A percentile compares a stretch with the other conserved stretches of the same genome.
These are phyloP conservation scores for Fusarium papillatum DNA, from an alignment of 2,329 filamentous ascomycete species.

Conservation along the genomic window DNA sequence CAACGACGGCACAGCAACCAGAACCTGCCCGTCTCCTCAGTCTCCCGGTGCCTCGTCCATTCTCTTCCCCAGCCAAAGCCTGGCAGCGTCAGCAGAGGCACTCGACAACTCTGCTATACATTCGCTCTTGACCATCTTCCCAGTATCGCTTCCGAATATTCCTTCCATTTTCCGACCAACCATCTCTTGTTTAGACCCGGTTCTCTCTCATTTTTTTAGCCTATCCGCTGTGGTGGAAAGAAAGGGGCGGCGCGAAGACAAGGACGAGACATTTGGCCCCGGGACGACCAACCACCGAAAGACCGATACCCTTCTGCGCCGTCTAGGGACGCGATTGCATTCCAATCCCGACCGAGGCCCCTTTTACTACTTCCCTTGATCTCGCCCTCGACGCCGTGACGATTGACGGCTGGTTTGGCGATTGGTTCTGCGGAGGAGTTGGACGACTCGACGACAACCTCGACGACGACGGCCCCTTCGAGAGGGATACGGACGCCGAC, in stretches of 20 bases:
- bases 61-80: conserved; percentile 17
- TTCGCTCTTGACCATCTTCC: conserved; percentile 27
- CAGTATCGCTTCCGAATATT: conserved; percentile 10
- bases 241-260: conserved; percentile 31
- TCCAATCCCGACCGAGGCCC: conserved; percentile 20
- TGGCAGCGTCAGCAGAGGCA: conserved; percentile 29
- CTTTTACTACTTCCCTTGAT: conserved; percentile 5
- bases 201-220: background rate
- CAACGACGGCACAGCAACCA: conserved; percentile 42
- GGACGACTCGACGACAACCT: conserved; percentile 22
- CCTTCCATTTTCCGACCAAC: background rate
- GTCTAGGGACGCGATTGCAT: conserved; percentile 34
- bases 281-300: conserved; percentile 7
- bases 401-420: conserved; percentile 13
- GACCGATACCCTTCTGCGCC: conserved; percentile 17
- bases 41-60: conserved; percentile 13
- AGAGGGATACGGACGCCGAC: conserved; percentile 6
- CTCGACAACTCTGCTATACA: conserved; percentile 20
- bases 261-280: conserved; percentile 35
- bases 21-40: conserved; percentile 35
- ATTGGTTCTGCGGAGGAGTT: conserved; percentile 10
- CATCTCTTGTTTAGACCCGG: conserved; percentile 1
- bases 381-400: conserved; percentile 20
- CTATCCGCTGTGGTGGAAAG: conserved; percentile 26
- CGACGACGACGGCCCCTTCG: conserved; percentile 5